Base-by-base conservation (phyloP, 495 filamentous ascomycete genomes). In the Xylaria longipes region DNA sequence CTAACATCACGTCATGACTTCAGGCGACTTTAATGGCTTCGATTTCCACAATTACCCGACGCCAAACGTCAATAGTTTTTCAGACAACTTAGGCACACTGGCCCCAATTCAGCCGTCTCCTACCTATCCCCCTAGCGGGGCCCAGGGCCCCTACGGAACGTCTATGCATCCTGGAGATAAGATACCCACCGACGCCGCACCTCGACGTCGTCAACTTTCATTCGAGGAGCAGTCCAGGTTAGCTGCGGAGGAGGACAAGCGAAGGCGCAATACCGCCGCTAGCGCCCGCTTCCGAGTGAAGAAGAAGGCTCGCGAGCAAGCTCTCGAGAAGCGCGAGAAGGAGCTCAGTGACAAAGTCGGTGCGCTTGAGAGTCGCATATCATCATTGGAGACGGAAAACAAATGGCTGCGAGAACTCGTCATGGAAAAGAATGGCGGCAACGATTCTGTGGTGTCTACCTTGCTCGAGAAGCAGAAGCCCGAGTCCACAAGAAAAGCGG, bases 231-330 rank as follows among this genome's bases (percentile, higher is more conserved):
- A 89, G 72, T 87, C 94, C 43, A 88, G 93, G 43, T 74, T 90
- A 17, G 94, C 93, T 20, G 95, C 96, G 39, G 96, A 99, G 82
- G 96, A 99, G 84, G 96, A 99, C 81, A 98, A 98, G 80, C 93
- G 96, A 14, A 91, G 95, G 57, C 92, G 96, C 72, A 99, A 99
- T 82, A 99, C 96, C 1, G 96, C 96, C 45, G 96, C 96, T 52
- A 92, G 89, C 62, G 96, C 96, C 27, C 92, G 96, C 66, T 99
- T 99, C 89, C 92, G 96, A 69, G 90, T 97, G 77, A 99, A 99
- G 89, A 99, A 99, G 93, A 99, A 99, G 89, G 93, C 97, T 82
- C 93, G 96, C 66, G 96, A 99, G 84, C 93, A 96, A 79, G 91
- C 92, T 3, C 91, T 99, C 70, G 96, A 98, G 84, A 91, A 91